Evolutionary conservation across 129 eudicot species (phyloP).

Genomic region (Ambrosia trifida): DNA sequence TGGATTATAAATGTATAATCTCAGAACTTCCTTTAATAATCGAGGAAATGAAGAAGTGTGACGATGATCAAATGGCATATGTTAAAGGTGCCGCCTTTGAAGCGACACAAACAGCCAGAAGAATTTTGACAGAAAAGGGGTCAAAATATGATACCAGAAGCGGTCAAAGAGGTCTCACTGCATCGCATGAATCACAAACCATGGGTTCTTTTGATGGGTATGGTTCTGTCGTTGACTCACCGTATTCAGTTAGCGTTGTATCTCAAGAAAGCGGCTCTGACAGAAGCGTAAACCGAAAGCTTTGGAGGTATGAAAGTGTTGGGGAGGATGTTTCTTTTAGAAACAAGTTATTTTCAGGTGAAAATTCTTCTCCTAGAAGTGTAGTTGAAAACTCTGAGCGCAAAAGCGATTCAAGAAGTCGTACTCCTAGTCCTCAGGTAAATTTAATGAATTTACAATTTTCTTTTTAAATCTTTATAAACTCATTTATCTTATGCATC

Average conservation of each 20-base stretch:
- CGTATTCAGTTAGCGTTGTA: slow-evolving; percentile 42
- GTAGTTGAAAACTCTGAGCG: slow-evolving; percentile 26
- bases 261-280: slow-evolving; percentile 27
- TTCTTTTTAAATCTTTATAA: neutral
- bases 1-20: slow-evolving; percentile 69
- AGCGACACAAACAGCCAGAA: slow-evolving; percentile 67
- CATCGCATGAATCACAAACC: slow-evolving; percentile 83
- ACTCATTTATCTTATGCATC: slow-evolving; percentile 5
- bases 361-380: slow-evolving; percentile 36
- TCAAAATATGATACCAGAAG: slow-evolving; percentile 42
- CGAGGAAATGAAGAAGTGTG: slow-evolving; percentile 78
- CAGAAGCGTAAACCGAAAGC: slow-evolving; percentile 59
- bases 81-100: slow-evolving; percentile 87
- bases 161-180: slow-evolving; percentile 38
- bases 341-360: slow-evolving; percentile 54
- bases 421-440: slow-evolving; percentile 85
- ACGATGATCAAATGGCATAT: slow-evolving; percentile 69
- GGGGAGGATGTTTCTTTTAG: slow-evolving; percentile 56
- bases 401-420: slow-evolving; percentile 39
- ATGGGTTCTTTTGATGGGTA: slow-evolving; percentile 57
- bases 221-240: slow-evolving; percentile 52
- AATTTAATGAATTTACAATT: neutral
- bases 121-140: slow-evolving; percentile 49
- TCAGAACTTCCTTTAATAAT: slow-evolving; percentile 64
- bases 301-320: slow-evolving; percentile 61